Evolutionary conservation across 768 basidiomycete genomes (phyloP), one percentile per base, ranked within the genome.

Genomic region (Pholiota molesta): DNA sequence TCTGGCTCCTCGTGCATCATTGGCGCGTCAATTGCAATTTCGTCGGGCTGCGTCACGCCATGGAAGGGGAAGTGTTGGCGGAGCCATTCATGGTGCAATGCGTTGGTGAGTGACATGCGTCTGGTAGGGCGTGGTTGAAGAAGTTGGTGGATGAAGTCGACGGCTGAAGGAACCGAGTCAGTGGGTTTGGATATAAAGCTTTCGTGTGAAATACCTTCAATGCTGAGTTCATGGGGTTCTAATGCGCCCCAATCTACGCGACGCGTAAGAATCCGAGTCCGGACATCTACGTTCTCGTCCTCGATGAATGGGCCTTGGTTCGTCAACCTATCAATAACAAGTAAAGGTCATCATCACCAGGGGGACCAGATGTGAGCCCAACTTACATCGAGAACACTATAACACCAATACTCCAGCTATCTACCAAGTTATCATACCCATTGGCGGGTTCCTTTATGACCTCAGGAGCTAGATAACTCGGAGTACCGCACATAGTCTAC

Each of bases 371-470:
- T 54, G 13, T 16, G n/a, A 11, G 5, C 4, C 8, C 17, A 52
- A 64, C 86, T 63, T 69, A 95, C 95, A 94, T 95, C 23, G 90
- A 90, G 69, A 90, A 99, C 1, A 98, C 85, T 57, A 99, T 97
- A 21, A 97, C 94, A 6, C 97, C 97, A 11, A 95, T 86, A 51
- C 94, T 96, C 95, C 95, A 99, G 64, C 93, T 94, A 71, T 99
- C 97, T 54, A 99, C 97, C 19, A 91, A 78, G 60, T 89, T 85
- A 69, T 91, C 89, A 69, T 99, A 99, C 2, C 95, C 96, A 59
- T 85, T 78, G 29, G 80, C 75, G 45, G 82, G 78, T 47, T 80
- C 74, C 63, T 77, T 78, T 53, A 98, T 91, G 33, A 99, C 94
- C 67, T 98, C 96, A 1, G 94, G 94, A 0, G 95, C 95, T 5